Percentiles rank a stretch among this genome's conserved stretches.
Evolutionary conservation across 2,329 filamentous ascomycete species (phyloP).

Genomic region (Neoscytalidium dimidiatum): DNA sequence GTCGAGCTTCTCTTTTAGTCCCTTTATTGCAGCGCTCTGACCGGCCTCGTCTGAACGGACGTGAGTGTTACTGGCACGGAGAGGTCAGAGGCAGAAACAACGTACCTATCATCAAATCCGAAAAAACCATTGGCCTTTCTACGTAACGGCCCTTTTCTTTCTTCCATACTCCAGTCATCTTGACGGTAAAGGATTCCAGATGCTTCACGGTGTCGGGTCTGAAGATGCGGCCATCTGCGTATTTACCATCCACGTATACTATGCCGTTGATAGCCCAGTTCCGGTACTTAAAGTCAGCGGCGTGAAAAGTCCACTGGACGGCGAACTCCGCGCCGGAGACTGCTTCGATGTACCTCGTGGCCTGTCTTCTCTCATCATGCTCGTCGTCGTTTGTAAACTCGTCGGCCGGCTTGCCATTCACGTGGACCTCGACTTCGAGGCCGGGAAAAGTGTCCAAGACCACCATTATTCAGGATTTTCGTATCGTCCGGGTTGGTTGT

Average conservation of each 20-base stretch:
- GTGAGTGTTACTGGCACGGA: background rate
- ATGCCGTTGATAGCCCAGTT: constrained; percentile 22
- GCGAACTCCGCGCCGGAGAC: constrained; percentile 30
- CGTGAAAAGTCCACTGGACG: constrained; percentile 22
- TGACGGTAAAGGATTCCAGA: constrained; percentile 9
- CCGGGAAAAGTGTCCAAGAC: background rate
- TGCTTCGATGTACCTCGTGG: constrained; percentile 36
- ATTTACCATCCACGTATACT: constrained; percentile 26
- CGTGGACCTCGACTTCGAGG: constrained; percentile 5
- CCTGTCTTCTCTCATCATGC: background rate
- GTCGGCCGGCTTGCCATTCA: constrained; percentile 23
- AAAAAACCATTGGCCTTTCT: constrained; percentile 1
- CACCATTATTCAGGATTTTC: background rate
- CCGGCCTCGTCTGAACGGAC: background rate
- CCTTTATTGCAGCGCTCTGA: constrained; percentile 5
- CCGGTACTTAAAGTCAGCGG: constrained; percentile 9
- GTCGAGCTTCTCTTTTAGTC: constrained; percentile 9
- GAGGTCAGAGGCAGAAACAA: background rate
- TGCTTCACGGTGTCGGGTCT: constrained; percentile 1
- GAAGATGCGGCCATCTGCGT: constrained; percentile 11
- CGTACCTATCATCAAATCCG: constrained; percentile 4
- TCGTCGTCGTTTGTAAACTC: constrained; percentile 31
- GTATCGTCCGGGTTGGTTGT: background rate
- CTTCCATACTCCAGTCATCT: constrained; percentile 10
- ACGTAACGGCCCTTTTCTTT: constrained; percentile 1